Evolutionary conservation across 176 grass and related monocot genomes (phyloP).

Genomic region (Rhynchospora pubera): DNA sequence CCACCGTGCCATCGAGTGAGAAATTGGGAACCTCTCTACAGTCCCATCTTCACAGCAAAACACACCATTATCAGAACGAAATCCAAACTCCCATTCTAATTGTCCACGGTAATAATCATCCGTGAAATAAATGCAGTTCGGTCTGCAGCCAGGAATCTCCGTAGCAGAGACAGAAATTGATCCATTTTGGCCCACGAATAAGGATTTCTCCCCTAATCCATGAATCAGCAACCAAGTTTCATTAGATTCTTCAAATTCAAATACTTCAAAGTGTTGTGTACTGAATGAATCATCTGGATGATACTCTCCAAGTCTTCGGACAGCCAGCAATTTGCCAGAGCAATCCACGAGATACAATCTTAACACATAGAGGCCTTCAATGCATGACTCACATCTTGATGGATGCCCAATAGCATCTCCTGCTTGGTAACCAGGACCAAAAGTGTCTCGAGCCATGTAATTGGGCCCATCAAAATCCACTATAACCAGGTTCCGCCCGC

Average conservation of each 20-base stretch:
- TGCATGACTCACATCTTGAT: not conserved
- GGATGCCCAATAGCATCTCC: not conserved
- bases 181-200: not conserved
- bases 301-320: not conserved
- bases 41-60: not conserved
- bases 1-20: not conserved
- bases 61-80: not conserved
- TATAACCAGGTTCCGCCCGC: not conserved
- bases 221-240: not conserved
- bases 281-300: not conserved
- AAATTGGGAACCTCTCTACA: not conserved
- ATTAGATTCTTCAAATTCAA: not conserved
- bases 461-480: not conserved
- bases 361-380: too few relatives aligned
- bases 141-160: not conserved
- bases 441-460: not conserved
- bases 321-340: not conserved
- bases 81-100: not conserved
- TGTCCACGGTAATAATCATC: not conserved
- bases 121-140: constrained; percentile 9
- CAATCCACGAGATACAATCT: not conserved
- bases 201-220: not conserved
- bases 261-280: not conserved
- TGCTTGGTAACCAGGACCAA: not conserved
- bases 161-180: not conserved